A percentile compares a stretch with the other conserved stretches of the same genome.
Evolutionary conservation across 805 yeast genomes (phyloP).

Genomic region (Middelhovenomyces tepae): DNA sequence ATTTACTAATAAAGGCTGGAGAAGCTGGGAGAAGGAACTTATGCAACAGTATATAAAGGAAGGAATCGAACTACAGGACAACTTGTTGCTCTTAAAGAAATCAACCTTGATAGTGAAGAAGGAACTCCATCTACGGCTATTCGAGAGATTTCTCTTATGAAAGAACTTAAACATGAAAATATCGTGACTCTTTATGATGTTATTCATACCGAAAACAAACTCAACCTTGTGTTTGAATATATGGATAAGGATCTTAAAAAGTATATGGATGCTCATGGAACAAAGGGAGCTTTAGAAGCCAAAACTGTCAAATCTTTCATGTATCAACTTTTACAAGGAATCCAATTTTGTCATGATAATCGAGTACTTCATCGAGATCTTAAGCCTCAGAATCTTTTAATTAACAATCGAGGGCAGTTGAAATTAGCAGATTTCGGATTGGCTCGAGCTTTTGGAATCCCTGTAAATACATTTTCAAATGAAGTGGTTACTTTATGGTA

Average conservation of each 20-base stretch:
- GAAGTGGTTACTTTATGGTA: conserved; percentile 98
- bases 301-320: conserved; percentile 78
- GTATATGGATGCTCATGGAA: conserved; percentile 85
- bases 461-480: conserved; percentile 92
- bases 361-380: conserved; percentile 75
- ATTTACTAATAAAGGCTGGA: conserved; percentile 44
- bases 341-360: conserved; percentile 78
- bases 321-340: conserved; percentile 88
- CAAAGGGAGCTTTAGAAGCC: conserved; percentile 63
- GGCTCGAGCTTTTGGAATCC: conserved; percentile 96
- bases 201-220: conserved; percentile 91
- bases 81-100: conserved; percentile 90
- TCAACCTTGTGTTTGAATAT: conserved; percentile 86
- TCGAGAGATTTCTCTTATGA: conserved; percentile 90
- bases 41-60: conserved; percentile 97
- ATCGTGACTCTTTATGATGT: conserved; percentile 90
- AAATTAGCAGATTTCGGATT: conserved; percentile 95
- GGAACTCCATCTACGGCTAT: conserved; percentile 99
- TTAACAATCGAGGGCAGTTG: conserved; percentile 81
- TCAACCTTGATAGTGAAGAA: conserved; percentile 89
- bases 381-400: conserved; percentile 90
- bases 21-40: conserved; percentile 89
- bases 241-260: conserved; percentile 90
- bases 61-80: conserved; percentile 79
- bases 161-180: conserved; percentile 87